Percentiles rank a stretch among this genome's conserved stretches.
These are phyloP conservation scores for Tagetes patula DNA, from an alignment of 129 eudicot species.

Conservation along the genomic window DNA sequence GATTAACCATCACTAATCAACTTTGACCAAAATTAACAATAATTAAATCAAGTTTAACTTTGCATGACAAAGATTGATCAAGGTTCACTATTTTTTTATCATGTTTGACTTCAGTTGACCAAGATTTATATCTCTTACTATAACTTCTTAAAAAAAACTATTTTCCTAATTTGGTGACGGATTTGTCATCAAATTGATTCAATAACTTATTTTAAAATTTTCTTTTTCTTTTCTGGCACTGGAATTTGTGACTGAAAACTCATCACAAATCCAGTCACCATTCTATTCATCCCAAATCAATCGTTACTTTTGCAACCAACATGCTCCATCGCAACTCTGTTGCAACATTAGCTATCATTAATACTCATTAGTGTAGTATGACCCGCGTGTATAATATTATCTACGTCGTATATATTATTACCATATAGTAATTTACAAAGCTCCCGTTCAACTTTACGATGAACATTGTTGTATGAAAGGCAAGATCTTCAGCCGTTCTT, in stretches of 20 bases:
- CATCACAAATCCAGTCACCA: not conserved
- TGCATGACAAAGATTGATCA: too few species aligned
- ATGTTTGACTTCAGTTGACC: not conserved
- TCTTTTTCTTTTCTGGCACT: not conserved
- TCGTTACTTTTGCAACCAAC: not conserved
- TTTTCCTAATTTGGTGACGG: too few species aligned
- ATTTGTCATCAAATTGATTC: too few species aligned
- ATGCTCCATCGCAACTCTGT: not conserved
- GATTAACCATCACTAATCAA: too few species aligned
- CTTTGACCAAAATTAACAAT: not conserved
- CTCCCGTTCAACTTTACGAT: conserved; percentile 73
- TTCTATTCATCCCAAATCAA: not conserved
- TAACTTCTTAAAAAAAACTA: too few species aligned
- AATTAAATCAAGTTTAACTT: too few species aligned
- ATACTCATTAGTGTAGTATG: not conserved
- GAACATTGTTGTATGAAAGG: conserved; percentile 70
- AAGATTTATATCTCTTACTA: too few species aligned
- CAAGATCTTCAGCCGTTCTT: conserved; percentile 75
- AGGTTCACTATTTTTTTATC: not conserved
- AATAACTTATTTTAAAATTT: too few species aligned
- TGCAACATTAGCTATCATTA: not conserved
- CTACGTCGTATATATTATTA: conserved; percentile 2
- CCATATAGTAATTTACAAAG: conserved; percentile 92
- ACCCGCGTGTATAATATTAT: too few species aligned
- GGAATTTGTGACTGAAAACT: not conserved